Percentiles rank a stretch among this genome's conserved stretches.
phyloP scores from a whole-genome alignment of 2,329 filamentous ascomycete genomes.

The Exutisphaerella laricina region DNA sequence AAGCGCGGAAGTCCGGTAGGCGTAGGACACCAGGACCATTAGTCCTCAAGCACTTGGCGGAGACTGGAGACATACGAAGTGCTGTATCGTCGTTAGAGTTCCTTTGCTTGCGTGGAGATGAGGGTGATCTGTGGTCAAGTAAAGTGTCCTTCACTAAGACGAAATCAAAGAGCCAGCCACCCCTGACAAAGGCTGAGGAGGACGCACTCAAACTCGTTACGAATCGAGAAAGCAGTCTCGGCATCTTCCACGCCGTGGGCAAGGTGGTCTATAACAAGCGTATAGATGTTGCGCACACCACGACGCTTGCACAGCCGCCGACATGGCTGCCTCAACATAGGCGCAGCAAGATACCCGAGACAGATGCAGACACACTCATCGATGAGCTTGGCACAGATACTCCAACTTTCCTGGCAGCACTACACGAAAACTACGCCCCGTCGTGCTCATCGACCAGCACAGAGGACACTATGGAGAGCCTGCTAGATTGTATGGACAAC shows the following conservation, averaged over 20 bases:
- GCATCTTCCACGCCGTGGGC: conserved; percentile 92
- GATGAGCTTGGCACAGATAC: conserved; percentile 92
- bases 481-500: conserved; percentile 79
- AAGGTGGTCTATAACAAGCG: conserved; percentile 97
- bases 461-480: conserved; percentile 62
- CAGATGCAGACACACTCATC: conserved; percentile 62
- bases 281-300: conserved; percentile 47
- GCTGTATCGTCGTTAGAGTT: conserved; percentile 92
- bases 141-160: conserved; percentile 65
- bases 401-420: conserved; percentile 78
- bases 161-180: conserved; percentile 53
- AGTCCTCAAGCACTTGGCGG: conserved; percentile 72
- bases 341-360: conserved; percentile 42
- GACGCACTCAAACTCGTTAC: conserved; percentile 76
- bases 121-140: conserved; percentile 67
- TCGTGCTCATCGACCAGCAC: conserved; percentile 66
- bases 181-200: conserved; percentile 69
- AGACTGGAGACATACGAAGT: conserved; percentile 86
- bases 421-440: conserved; percentile 89
- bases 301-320: conserved; percentile 39
- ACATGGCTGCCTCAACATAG: conserved; percentile 42
- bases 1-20: conserved; percentile 71
- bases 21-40: conserved; percentile 69
- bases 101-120: conserved; percentile 74
- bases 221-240: conserved; percentile 80